A percentile compares a stretch with the other conserved stretches of the same genome.
Conservation (phyloP, 768 basidiomycete genomes). For the Leccinum longicurvipes region DNA sequence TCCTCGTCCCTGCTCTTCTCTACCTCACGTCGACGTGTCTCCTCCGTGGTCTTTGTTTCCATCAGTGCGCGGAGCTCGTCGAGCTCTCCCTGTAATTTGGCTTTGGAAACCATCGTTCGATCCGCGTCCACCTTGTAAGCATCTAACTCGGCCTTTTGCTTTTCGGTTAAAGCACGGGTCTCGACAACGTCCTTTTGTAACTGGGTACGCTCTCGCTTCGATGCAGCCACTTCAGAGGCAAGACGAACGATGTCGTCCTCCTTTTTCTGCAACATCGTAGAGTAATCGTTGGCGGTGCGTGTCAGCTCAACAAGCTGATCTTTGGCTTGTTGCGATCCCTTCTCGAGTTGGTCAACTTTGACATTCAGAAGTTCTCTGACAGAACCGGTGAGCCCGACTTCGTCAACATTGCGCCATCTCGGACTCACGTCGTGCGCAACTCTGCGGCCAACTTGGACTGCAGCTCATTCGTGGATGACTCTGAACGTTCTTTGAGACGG, state of each 20-base stretch:
- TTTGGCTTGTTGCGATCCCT: conserved; percentile 65
- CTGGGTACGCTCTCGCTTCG: conserved; percentile 52
- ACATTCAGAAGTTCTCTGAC: conserved; percentile 60
- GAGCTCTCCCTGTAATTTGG: conserved; percentile 74
- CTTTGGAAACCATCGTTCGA: conserved; percentile 42
- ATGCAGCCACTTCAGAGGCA: conserved; percentile 47
- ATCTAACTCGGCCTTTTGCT: conserved; percentile 57
- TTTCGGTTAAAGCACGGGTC: conserved; percentile 66
- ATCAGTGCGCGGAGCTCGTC: conserved; percentile 83
- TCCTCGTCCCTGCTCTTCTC: conserved; percentile 88
- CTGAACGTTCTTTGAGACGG: conserved; percentile 73
- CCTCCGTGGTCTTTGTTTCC: conserved; percentile 84
- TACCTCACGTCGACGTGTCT: conserved; percentile 76
- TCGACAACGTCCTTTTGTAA: conserved; percentile 61
- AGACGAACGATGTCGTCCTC: conserved; percentile 66
- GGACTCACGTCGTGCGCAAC: conserved; percentile 55
- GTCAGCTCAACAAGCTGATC: conserved; percentile 76
- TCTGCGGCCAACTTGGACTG: conserved; percentile 71
- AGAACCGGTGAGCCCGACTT: conserved; percentile 1
- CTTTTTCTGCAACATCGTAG: conserved; percentile 70
- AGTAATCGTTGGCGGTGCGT: conserved; percentile 74
- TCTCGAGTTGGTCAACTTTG: conserved; percentile 60
- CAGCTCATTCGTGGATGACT: conserved; percentile 59
- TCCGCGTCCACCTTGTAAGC: conserved; percentile 55
- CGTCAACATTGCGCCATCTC: not conserved